Evolutionary conservation across 345 rosid genomes (phyloP).

Genomic region (Anastatica hierochuntica): DNA sequence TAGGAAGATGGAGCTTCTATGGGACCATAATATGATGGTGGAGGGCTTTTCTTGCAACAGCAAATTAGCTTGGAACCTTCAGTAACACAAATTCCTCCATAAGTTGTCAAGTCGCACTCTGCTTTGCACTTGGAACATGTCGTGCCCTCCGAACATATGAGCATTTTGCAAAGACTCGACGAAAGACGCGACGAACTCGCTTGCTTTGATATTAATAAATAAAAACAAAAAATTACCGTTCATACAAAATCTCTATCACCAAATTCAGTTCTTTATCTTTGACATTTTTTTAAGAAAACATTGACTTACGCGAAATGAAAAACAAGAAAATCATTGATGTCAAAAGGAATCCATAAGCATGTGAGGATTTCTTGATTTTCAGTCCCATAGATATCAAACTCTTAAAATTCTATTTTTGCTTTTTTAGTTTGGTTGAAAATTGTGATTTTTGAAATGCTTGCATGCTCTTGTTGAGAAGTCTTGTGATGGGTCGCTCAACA

Average conservation of each 20-base stretch:
- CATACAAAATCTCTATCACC: not conserved
- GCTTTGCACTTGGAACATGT: conserved; percentile 8
- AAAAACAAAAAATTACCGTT: not conserved
- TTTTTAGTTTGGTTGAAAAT: not conserved
- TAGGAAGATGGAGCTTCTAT: not conserved
- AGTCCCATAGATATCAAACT: not conserved
- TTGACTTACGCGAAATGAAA: conserved; percentile 13
- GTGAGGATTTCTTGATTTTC: conserved; percentile 6
- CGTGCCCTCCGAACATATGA: conserved; percentile 5
- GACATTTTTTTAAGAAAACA: no score
- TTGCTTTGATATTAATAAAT: not conserved
- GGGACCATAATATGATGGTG: conserved; percentile 3
- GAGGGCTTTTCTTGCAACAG: conserved; percentile 19
- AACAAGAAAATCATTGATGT: conserved; percentile 10
- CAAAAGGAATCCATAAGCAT: conserved; percentile 8
- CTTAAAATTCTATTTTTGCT: not conserved
- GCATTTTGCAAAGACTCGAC: no score
- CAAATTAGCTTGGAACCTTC: not conserved
- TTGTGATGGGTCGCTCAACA: not conserved
- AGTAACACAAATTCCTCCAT: conserved; percentile 10
- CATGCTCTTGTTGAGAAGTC: not conserved
- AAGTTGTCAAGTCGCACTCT: conserved; percentile 7
- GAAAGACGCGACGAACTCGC: conserved; percentile 19
- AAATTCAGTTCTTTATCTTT: no score
- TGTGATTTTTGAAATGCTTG: not conserved